These are phyloP conservation scores for Trypanosoma cruzi DNA, from an alignment of 208 protist genomes.

Conservation along the genomic window DNA sequence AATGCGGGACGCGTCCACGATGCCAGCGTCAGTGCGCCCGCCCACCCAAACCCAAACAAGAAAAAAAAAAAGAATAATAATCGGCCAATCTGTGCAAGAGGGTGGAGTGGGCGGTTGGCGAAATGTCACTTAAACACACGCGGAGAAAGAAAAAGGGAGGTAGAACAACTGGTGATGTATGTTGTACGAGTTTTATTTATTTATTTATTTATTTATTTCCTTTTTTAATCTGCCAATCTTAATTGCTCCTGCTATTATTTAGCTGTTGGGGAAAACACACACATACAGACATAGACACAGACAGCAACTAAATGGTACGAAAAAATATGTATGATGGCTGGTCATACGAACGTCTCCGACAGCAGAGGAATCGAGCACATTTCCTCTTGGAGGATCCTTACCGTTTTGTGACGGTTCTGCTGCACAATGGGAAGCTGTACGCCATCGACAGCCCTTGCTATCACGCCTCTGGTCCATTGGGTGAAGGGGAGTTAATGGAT, in stretches of 20 bases:
- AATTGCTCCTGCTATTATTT: not conserved
- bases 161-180: not conserved
- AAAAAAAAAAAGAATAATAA: not conserved
- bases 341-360: slow-evolving; percentile 67
- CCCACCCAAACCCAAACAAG: not conserved
- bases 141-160: no score
- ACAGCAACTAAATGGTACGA: slow-evolving; percentile 5
- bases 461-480: slow-evolving; percentile 79
- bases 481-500: slow-evolving; percentile 81
- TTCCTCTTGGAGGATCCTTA: slow-evolving; percentile 84
- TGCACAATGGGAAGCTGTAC: slow-evolving; percentile 52
- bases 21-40: not conserved
- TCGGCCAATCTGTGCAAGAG: not conserved
- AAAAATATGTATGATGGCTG: slow-evolving; percentile 80
- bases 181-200: not conserved
- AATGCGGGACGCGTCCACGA: not conserved
- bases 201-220: not conserved
- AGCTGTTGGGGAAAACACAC: not conserved
- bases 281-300: not conserved
- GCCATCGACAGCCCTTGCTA: slow-evolving; percentile 89
- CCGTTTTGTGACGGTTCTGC: slow-evolving; percentile 83
- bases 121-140: not conserved
- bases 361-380: slow-evolving; percentile 77
- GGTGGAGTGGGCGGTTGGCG: not conserved
- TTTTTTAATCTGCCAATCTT: not conserved